These are phyloP conservation scores for Tetradesmus lagerheimii DNA, from an alignment of 139 green algal genomes.

Conservation along the genomic window DNA sequence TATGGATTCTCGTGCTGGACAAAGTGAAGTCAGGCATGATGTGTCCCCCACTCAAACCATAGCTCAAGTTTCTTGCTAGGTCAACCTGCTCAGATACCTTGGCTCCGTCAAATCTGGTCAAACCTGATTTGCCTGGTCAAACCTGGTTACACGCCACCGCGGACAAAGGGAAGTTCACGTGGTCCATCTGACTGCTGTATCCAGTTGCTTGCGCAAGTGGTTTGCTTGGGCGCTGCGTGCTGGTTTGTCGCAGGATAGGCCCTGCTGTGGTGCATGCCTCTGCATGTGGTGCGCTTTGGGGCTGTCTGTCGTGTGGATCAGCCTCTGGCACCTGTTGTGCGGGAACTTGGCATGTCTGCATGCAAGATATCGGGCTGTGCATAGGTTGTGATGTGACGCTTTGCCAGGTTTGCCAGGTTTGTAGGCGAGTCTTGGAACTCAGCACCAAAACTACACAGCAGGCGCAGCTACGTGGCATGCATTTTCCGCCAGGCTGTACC, in stretches of 20 bases:
- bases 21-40: background rate
- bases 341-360: too few relatives aligned
- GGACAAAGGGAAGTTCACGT: slow-evolving; percentile 28
- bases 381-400: too few relatives aligned
- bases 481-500: background rate
- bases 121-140: background rate
- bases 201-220: background rate
- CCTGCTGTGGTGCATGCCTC: background rate
- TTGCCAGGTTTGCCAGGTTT: too few relatives aligned
- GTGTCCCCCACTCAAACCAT: background rate
- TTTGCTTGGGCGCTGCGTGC: background rate
- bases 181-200: slow-evolving; percentile 31
- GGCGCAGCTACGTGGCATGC: background rate
- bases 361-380: too few relatives aligned
- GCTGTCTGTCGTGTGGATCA: too few relatives aligned
- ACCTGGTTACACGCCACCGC: background rate
- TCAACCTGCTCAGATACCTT: background rate
- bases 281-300: too few relatives aligned
- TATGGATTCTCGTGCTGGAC: background rate
- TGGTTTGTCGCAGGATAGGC: background rate
- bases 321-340: too few relatives aligned
- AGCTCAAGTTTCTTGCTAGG: background rate
- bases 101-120: background rate
- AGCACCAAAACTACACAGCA: too few relatives aligned
- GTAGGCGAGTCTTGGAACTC: too few relatives aligned